A percentile compares a stretch with the other conserved stretches of the same genome.
Conservation (phyloP, 139 green algal genomes). For the Coccomyxa sp. region DNA sequence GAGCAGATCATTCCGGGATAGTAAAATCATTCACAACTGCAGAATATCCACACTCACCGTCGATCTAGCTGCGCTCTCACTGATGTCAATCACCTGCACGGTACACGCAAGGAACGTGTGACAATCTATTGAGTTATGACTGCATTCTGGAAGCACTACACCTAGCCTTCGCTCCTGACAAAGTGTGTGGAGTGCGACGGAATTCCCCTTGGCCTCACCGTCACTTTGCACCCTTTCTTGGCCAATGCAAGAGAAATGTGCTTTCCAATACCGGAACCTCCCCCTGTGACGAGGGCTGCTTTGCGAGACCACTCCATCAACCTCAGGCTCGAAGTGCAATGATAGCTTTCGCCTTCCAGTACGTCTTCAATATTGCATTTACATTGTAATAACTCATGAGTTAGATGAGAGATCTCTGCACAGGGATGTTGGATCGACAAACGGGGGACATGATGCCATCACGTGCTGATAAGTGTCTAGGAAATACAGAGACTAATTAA, state of each 20-base stretch:
- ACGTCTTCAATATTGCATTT: too few species aligned
- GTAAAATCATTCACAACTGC: background rate
- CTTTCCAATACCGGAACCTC: conserved; percentile 17
- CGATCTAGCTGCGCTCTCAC: background rate
- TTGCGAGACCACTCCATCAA: background rate
- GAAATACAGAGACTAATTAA: too few species aligned
- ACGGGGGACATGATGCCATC: too few species aligned
- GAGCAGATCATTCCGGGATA: background rate
- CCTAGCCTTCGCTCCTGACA: background rate
- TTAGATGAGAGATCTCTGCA: too few species aligned
- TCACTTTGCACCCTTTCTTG: conserved; percentile 13
- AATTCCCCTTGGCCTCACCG: conserved; percentile 1
- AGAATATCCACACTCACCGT: background rate
- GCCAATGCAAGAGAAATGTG: background rate
- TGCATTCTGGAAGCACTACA: background rate
- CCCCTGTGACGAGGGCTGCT: conserved; percentile 8
- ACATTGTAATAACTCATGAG: too few species aligned
- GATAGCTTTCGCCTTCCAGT: too few species aligned
- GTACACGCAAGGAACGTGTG: background rate
- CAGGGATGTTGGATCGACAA: too few species aligned
- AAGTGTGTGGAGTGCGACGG: too few species aligned
- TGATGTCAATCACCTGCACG: conserved; percentile 3
- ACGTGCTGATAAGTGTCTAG: too few species aligned
- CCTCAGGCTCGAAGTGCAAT: too few species aligned
- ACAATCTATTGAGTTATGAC: background rate